Conservation (phyloP, 2,329 filamentous ascomycete species). For the Trichoderma sp. region DNA sequence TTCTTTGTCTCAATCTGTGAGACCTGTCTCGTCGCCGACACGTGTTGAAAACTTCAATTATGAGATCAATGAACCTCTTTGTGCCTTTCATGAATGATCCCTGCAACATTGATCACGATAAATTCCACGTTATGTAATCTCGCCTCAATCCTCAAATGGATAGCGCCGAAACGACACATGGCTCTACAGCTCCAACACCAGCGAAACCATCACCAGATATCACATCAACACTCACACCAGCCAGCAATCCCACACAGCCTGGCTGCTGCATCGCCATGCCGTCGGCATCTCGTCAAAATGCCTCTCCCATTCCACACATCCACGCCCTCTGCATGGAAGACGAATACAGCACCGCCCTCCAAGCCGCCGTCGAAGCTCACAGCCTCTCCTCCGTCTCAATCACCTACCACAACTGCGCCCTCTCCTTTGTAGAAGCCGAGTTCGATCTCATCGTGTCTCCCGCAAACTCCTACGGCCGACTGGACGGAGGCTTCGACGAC, state of each 20-base stretch:
- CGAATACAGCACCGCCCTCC: conserved; percentile 42
- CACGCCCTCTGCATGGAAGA: conserved; percentile 25
- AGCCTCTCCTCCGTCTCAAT: conserved; percentile 36
- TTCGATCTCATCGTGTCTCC: conserved; percentile 56
- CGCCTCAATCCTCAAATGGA: background rate
- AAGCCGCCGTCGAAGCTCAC: conserved; percentile 34
- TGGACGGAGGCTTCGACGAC: conserved; percentile 58
- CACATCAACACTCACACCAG: background rate
- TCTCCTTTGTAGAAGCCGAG: conserved; percentile 40
- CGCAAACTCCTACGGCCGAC: conserved; percentile 54
- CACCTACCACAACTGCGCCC: conserved; percentile 41
- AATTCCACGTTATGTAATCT: background rate
- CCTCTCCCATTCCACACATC: conserved; percentile 22
- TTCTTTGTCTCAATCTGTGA: background rate
- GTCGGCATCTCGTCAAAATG: background rate
- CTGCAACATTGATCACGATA: background rate
- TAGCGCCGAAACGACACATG: background rate
- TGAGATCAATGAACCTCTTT: background rate
- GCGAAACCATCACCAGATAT: background rate
- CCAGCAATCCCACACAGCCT: background rate
- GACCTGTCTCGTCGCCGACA: background rate
- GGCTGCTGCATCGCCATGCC: background rate
- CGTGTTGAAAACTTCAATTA: background rate
- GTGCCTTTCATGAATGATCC: background rate
- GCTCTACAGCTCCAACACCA: background rate